Evolutionary conservation across 2,329 filamentous ascomycete species (phyloP).

Genomic region (Pestalotiopsis sp.): DNA sequence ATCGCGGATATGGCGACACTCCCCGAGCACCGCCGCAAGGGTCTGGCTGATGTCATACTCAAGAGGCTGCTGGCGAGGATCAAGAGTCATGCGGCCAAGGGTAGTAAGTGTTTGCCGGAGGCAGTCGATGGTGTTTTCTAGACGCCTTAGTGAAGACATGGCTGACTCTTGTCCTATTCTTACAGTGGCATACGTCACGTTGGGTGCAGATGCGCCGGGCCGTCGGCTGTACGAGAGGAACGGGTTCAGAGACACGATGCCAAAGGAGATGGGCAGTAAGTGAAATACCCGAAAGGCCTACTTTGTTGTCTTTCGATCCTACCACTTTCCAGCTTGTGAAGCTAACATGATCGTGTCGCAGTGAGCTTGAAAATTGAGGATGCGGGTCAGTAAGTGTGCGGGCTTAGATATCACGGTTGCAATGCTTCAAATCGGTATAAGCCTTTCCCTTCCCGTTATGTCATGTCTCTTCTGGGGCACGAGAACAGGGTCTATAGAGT

Average conservation of each 20-base stretch:
- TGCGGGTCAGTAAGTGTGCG: background rate
- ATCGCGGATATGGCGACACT: constrained; percentile 55
- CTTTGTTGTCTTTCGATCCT: background rate
- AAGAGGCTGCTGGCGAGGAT: constrained; percentile 44
- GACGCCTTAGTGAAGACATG: background rate
- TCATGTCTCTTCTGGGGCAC: background rate
- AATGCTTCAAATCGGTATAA: too few species aligned
- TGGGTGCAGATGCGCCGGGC: constrained; percentile 49
- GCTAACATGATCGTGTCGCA: background rate
- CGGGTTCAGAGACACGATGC: constrained; percentile 46
- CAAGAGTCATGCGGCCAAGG: constrained; percentile 39
- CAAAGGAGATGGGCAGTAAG: constrained; percentile 36
- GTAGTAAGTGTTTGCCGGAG: constrained; percentile 6
- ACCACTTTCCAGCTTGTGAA: background rate
- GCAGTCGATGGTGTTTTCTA: background rate
- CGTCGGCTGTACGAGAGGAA: constrained; percentile 47
- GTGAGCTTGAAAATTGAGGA: background rate
- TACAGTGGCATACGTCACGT: constrained; percentile 41
- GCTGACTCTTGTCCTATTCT: background rate
- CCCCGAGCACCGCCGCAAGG: constrained; percentile 49
- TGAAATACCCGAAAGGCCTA: background rate
- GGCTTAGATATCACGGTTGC: background rate
- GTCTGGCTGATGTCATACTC: constrained; percentile 48
- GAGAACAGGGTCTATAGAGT: background rate
- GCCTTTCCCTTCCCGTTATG: too few species aligned